Evolutionary conservation across 106 monocot genomes (phyloP), one percentile per base, ranked within the genome.

Genomic region (Gastrodia elata): DNA sequence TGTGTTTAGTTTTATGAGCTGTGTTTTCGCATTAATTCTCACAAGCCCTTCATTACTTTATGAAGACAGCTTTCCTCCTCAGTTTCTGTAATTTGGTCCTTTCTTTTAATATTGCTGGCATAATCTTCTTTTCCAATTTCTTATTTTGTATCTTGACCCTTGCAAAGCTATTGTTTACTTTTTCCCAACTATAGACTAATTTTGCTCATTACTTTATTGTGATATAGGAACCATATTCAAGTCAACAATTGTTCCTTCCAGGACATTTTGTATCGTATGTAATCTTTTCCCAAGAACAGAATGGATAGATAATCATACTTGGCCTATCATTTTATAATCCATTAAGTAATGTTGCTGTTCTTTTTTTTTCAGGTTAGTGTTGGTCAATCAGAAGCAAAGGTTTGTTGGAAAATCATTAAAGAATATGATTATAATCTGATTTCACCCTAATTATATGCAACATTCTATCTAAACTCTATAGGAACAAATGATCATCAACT

Each of bases 311-410:
- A n/a, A n/a, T n/a, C n/a, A n/a, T n/a, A 20, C 67, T 67, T 37
- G 20, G 18, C 37, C 61, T 38, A 20, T 24, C 37, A 67, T 69
- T 69, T 18, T 69, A 26, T 39, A 26, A 69, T 69, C 41, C 41
- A 69, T 37, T 7, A 2, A 32, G 8, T 61, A 61, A n/a, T 35
- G 16, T 18, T 7, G 35, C 67, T 67, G 7, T 37, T 15, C 18
- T 67, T 20, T 11, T 22, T 37, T 67, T 67, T 80, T 72, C 86
- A 96, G 95, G 92, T 96, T 77, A 89, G 84, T 70, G 83, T 96
- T 59, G 89, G 92, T 75, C 92, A 89, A 81, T 80, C 89, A 71
- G 95, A 96, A 84, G 92, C 95, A 80, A 96, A 96, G 92, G 95
- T 96, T 78, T 86, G 82, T 84, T 75, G 13, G 25, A 58, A 73